These are phyloP conservation scores for Fusarium hostae DNA, from an alignment of 2,329 filamentous ascomycete species.

Conservation along the genomic window DNA sequence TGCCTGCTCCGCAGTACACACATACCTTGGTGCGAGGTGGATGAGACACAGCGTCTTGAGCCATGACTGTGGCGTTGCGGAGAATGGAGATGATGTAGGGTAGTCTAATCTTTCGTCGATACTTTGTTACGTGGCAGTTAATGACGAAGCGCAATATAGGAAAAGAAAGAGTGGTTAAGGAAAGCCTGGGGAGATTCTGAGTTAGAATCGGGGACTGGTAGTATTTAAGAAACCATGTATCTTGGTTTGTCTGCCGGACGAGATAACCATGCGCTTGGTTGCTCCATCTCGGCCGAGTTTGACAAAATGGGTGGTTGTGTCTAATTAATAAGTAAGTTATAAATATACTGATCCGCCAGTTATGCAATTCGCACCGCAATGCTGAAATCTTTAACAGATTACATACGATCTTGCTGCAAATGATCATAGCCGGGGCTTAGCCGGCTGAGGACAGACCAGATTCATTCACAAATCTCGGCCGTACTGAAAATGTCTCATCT, in stretches of 20 bases:
- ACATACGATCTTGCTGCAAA: fast-evolving
- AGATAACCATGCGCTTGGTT: too few species aligned
- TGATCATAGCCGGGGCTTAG: background rate
- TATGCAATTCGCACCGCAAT: fast-evolving
- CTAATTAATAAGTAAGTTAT: too few species aligned
- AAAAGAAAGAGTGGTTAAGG: too few species aligned
- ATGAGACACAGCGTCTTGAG: constrained; percentile 37
- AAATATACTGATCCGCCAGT: fast-evolving
- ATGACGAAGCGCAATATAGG: too few species aligned
- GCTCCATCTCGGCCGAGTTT: background rate
- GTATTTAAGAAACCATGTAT: too few species aligned
- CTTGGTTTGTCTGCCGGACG: too few species aligned
- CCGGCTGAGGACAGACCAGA: fast-evolving
- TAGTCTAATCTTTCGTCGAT: background rate
- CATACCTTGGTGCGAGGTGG: constrained; percentile 74
- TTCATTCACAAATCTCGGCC: background rate
- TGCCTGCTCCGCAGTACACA: constrained; percentile 90
- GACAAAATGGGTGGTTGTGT: fast-evolving
- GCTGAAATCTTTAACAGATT: fast-evolving
- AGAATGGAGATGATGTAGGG: constrained; percentile 37
- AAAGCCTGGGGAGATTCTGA: background rate
- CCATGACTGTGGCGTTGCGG: constrained; percentile 24
- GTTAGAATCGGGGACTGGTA: too few species aligned
- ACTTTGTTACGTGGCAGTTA: too few species aligned
- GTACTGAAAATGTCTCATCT: background rate